Evolutionary conservation across 2,329 filamentous ascomycete genomes (phyloP).

Genomic region (Epichloe coenophiala): DNA sequence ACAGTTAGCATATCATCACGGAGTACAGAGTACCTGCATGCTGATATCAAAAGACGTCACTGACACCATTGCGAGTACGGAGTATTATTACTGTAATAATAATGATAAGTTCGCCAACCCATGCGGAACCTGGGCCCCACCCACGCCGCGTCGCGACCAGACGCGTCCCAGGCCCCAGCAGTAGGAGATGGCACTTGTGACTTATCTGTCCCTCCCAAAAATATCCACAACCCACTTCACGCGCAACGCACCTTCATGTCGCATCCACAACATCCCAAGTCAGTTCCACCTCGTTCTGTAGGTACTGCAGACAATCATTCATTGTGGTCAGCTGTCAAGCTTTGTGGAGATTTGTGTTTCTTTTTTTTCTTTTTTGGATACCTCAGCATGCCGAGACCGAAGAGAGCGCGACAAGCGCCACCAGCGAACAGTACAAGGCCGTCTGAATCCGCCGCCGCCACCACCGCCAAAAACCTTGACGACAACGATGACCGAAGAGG

Average conservation of each 20-base stretch:
- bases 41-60: not conserved
- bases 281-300: not conserved
- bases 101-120: too few relatives aligned
- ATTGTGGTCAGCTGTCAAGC: too few relatives aligned
- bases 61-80: not conserved
- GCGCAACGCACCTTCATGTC: not conserved
- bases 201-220: conserved; percentile 9
- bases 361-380: not conserved
- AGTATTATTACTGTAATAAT: too few relatives aligned
- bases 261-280: not conserved
- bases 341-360: too few relatives aligned
- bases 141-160: conserved; percentile 12
- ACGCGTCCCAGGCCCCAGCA: conserved; percentile 11
- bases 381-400: conserved; percentile 8
- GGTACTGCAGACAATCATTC: not conserved
- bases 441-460: not conserved
- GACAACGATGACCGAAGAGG: conserved; percentile 14
- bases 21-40: too few relatives aligned
- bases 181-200: conserved; percentile 1
- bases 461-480: not conserved
- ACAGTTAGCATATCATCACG: too few relatives aligned
- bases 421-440: not conserved
- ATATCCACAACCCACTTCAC: conserved; percentile 2
- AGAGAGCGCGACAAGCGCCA: conserved; percentile 6
- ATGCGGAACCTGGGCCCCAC: not conserved